phyloP scores from a whole-genome alignment of 2,329 filamentous ascomycete genomes.

The Aspergillus awamori region DNA sequence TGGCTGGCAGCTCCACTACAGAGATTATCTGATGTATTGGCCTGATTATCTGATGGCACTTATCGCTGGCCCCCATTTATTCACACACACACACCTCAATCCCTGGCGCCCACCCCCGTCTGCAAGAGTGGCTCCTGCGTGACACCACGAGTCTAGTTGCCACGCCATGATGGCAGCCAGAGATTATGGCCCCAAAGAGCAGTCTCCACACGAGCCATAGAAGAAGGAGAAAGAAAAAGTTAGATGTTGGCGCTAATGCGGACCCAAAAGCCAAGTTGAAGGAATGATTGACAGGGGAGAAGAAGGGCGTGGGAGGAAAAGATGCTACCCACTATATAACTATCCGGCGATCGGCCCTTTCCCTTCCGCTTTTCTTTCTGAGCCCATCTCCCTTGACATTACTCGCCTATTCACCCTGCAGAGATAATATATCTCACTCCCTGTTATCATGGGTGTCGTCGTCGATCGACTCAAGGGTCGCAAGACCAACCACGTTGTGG shows the following conservation, averaged over 20 bases:
- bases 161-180: neutral
- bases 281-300: neutral
- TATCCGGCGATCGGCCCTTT: neutral
- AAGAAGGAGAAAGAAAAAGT: neutral
- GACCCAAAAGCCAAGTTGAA: neutral
- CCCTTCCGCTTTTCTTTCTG: neutral
- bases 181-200: neutral
- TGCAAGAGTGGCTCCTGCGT: neutral
- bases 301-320: too few relatives aligned
- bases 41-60: constrained; percentile 3
- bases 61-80: neutral
- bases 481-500: constrained; percentile 9
- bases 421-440: neutral
- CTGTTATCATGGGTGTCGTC: constrained; percentile 5
- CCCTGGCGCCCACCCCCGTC: neutral
- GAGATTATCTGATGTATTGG: neutral
- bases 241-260: neutral
- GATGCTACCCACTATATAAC: neutral
- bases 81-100: neutral
- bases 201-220: neutral
- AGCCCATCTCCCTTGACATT: too few relatives aligned
- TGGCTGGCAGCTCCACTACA: neutral
- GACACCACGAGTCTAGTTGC: neutral
- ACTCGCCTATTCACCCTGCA: neutral
- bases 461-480: constrained; percentile 8